These are phyloP conservation scores for Oryza coarctata DNA, from an alignment of 176 grass and related monocot genomes.

Conservation along the genomic window DNA sequence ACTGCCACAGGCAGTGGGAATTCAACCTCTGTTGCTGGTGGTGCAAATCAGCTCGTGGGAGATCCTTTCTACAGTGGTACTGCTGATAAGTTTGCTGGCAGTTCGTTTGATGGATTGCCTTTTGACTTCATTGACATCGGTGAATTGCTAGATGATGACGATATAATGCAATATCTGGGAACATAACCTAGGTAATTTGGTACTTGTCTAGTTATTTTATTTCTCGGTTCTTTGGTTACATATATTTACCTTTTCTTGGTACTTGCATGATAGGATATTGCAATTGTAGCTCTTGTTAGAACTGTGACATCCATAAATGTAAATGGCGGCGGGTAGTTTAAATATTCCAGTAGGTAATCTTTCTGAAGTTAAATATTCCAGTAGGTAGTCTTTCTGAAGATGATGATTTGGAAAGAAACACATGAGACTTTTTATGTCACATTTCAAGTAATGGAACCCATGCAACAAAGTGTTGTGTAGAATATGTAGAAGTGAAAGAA, in stretches of 20 bases:
- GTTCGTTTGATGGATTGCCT: slow-evolving; percentile 60
- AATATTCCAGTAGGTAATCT: not conserved
- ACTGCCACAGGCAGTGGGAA: slow-evolving; percentile 22
- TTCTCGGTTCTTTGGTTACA: slow-evolving; percentile 2
- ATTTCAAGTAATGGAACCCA: not conserved
- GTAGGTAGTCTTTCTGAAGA: not conserved
- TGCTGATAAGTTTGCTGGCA: slow-evolving; percentile 52
- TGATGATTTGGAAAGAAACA: not conserved
- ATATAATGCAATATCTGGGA: slow-evolving; percentile 85
- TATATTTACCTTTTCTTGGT: slow-evolving; percentile 4
- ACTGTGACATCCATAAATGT: not conserved
- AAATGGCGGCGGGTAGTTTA: not conserved
- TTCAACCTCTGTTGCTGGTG: slow-evolving; percentile 29
- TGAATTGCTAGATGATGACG: slow-evolving; percentile 76
- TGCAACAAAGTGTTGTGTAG: not conserved
- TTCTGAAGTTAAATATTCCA: too few species aligned
- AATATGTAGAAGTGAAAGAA: not conserved
- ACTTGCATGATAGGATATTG: not conserved
- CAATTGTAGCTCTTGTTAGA: not conserved
- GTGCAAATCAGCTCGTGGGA: slow-evolving; percentile 31
- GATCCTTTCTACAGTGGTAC: slow-evolving; percentile 47
- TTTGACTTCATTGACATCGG: slow-evolving; percentile 65
- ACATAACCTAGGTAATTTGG: slow-evolving; percentile 52
- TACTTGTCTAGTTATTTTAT: slow-evolving; percentile 4
- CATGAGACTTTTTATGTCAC: not conserved